Conservation (phyloP, 352 stramenopile species). For the Pythium aquatile region DNA sequence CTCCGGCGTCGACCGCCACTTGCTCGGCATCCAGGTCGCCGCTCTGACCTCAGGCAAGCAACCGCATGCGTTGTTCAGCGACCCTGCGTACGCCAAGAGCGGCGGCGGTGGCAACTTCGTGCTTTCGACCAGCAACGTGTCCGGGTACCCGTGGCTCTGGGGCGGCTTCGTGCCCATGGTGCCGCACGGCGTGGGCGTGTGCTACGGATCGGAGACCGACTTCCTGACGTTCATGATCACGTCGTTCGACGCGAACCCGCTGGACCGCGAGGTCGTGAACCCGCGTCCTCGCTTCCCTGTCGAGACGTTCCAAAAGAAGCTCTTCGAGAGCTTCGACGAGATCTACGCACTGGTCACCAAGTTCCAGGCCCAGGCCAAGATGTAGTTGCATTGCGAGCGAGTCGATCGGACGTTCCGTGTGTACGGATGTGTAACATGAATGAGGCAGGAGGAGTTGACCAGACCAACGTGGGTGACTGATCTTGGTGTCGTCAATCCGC, state of each 20-base stretch:
- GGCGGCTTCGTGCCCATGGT: constrained; percentile 92
- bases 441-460: background rate
- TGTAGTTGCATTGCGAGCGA: background rate
- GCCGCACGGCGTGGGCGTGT: constrained; percentile 91
- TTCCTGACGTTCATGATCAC: constrained; percentile 92
- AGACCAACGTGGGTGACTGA: background rate
- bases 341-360: constrained; percentile 43
- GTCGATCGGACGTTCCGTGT: too few species aligned
- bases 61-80: constrained; percentile 76
- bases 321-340: constrained; percentile 59
- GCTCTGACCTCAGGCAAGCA: constrained; percentile 68
- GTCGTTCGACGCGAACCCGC: constrained; percentile 56
- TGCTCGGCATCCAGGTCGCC: constrained; percentile 90
- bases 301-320: constrained; percentile 40
- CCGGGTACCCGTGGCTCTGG: constrained; percentile 94
- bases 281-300: constrained; percentile 35
- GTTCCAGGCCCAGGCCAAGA: constrained; percentile 20
- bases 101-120: constrained; percentile 89
- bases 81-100: constrained; percentile 78
- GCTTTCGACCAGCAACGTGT: constrained; percentile 94
- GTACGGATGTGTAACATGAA: too few species aligned
- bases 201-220: constrained; percentile 91
- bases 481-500: background rate
- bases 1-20: constrained; percentile 87
- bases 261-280: constrained; percentile 21